Base-by-base conservation (phyloP, 345 rosid genomes). In the Theobroma cacao region DNA sequence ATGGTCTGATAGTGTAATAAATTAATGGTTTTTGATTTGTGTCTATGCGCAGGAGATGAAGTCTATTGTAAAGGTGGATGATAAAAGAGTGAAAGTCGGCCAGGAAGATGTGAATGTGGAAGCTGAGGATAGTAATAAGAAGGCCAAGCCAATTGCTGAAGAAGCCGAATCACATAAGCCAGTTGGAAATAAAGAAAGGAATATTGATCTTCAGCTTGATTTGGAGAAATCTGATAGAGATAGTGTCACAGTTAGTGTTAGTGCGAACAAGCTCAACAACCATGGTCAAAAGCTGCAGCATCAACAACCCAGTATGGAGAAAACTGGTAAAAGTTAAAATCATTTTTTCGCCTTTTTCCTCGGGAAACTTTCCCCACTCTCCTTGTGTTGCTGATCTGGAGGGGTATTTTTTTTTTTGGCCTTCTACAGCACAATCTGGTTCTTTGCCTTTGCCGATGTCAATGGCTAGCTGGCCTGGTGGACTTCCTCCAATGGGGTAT, bases 401-500 rank as follows among this genome's bases (percentile, higher is more conserved):
- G 2, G 3, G 2, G 61, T 77, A n/a, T 78, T 52, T 20, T 28
- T 45, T 67, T 48, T 53, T 2, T 79, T 65, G 72, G 55, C 31
- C n/a, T 3, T 78, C 50, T 77, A 62, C 98, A 97, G 99, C 88
- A 82, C 98, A 87, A 87, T 77, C 88, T 31, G 77, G 74, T 74
- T 80, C 94, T 75, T 76, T 91, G 30, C 86, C 97, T 81, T 82
- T 91, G 80, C 94, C 94, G 20, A 89, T 90, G 87, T 84, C 98
- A 24, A 82, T 93, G 85, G 88, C 97, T 79, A 86, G 87, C 79
- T 97, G 99, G 99, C 94, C 93, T 69, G 98, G 97, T 34, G 98
- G 90, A 50, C 91, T 94, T 88, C 97, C 99, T 79, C 92, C 94
- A 40, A 90, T 97, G 94, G 98, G 99, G 99, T 97, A 93, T 55